These are phyloP conservation scores for Aspergillus egyptiacus DNA, from an alignment of 495 filamentous ascomycete genomes.

Conservation along the genomic window DNA sequence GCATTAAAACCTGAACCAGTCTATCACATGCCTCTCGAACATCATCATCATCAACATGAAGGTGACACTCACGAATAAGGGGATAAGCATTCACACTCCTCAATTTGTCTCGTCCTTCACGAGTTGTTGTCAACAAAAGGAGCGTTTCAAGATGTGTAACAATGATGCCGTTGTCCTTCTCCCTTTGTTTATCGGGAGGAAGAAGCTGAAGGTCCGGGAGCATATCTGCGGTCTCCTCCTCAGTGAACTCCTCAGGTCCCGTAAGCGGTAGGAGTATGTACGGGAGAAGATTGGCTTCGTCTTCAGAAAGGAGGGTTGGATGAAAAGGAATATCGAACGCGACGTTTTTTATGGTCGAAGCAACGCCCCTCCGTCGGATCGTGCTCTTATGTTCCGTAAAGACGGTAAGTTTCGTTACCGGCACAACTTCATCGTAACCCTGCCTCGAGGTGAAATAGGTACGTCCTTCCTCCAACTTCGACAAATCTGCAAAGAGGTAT, in stretches of 20 bases:
- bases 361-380: slow-evolving; percentile 79
- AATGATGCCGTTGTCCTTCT: slow-evolving; percentile 66
- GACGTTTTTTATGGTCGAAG: slow-evolving; percentile 87
- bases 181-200: slow-evolving; percentile 78
- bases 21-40: slow-evolving; percentile 83
- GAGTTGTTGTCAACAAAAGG: slow-evolving; percentile 72
- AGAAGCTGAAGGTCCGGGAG: slow-evolving; percentile 82
- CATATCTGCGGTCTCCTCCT: slow-evolving; percentile 71
- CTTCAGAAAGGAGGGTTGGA: slow-evolving; percentile 60
- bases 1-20: slow-evolving; percentile 87
- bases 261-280: slow-evolving; percentile 73
- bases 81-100: slow-evolving; percentile 78
- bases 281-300: slow-evolving; percentile 74
- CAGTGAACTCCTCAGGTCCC: slow-evolving; percentile 51
- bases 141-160: slow-evolving; percentile 85
- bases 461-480: slow-evolving; percentile 69
- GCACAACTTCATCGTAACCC: slow-evolving; percentile 71
- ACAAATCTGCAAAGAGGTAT: slow-evolving; percentile 89
- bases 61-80: slow-evolving; percentile 79
- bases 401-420: slow-evolving; percentile 79
- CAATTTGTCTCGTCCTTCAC: slow-evolving; percentile 65
- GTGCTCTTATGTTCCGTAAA: slow-evolving; percentile 83
- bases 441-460: slow-evolving; percentile 68
- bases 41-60: slow-evolving; percentile 69
- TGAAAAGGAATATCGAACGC: slow-evolving; percentile 68